A percentile compares a stretch with the other conserved stretches of the same genome.
These are phyloP conservation scores for Elsinoe arachidis DNA, from an alignment of 2,329 filamentous ascomycete species.

Conservation along the genomic window DNA sequence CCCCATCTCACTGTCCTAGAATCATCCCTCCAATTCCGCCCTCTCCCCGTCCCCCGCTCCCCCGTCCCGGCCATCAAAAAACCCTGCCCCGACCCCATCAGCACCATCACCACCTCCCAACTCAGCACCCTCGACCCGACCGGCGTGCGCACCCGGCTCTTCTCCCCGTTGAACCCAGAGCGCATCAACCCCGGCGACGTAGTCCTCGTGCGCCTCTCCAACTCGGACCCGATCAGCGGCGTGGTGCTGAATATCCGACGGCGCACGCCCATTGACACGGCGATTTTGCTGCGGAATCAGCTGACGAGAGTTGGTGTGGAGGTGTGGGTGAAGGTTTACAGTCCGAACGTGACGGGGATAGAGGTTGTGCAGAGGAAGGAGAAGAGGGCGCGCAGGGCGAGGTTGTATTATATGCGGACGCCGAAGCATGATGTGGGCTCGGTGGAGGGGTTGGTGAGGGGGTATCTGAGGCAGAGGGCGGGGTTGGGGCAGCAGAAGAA, in stretches of 20 bases:
- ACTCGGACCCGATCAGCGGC: conserved; percentile 81
- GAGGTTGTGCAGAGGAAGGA: conserved; percentile 82
- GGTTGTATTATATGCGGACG: conserved; percentile 85
- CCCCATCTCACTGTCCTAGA: conserved; percentile 10
- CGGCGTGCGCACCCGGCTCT: conserved; percentile 71
- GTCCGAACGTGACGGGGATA: conserved; percentile 77
- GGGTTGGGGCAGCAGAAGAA: conserved; percentile 21
- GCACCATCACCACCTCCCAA: conserved; percentile 58
- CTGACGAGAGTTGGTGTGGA: conserved; percentile 82
- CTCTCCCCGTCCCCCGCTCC: conserved; percentile 36
- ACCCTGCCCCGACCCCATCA: conserved; percentile 58
- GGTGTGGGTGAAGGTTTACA: conserved; percentile 97
- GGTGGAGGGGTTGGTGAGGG: conserved; percentile 68
- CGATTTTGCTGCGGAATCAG: conserved; percentile 76
- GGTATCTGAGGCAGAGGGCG: conserved; percentile 50
- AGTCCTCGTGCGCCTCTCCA: conserved; percentile 76
- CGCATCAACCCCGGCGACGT: conserved; percentile 80
- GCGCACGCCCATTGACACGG: conserved; percentile 67
- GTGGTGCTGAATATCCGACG: conserved; percentile 80
- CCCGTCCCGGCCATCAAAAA: conserved; percentile 45
- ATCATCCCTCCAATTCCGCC: conserved; percentile 19
- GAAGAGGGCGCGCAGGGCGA: conserved; percentile 77
- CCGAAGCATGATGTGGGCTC: conserved; percentile 79
- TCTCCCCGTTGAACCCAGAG: conserved; percentile 68
- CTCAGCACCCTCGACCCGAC: conserved; percentile 72